Conservation (phyloP, 2,329 filamentous ascomycete genomes). For the Arthrobotrys iridis region DNA sequence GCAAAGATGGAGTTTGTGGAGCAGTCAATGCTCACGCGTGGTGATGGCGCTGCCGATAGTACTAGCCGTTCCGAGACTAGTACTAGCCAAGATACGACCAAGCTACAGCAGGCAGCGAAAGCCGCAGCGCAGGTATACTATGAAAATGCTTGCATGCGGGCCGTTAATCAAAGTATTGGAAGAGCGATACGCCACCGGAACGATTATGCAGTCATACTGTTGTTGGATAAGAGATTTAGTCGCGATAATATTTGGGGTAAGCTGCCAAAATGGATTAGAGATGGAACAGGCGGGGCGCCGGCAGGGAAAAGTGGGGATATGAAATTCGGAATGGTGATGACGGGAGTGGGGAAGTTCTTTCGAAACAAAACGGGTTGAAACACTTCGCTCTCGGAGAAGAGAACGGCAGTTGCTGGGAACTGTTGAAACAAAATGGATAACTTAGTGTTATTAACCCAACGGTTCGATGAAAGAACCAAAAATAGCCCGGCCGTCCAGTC, state of each 20-base stretch:
- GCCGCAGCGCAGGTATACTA: slow-evolving; percentile 60
- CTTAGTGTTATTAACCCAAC: neutral
- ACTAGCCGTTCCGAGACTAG: neutral
- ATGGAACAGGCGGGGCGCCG: slow-evolving; percentile 67
- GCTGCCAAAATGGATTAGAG: slow-evolving; percentile 87
- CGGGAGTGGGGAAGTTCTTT: slow-evolving; percentile 69
- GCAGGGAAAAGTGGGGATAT: slow-evolving; percentile 8
- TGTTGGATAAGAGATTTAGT: slow-evolving; percentile 84
- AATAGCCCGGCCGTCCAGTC: neutral
- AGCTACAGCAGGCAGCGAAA: slow-evolving; percentile 61
- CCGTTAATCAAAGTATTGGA: slow-evolving; percentile 96
- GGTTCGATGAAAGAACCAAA: neutral
- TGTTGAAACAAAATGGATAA: slow-evolving; percentile 1
- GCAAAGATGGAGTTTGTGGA: slow-evolving; percentile 90
- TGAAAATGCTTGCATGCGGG: slow-evolving; percentile 84
- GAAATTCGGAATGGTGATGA: slow-evolving; percentile 69
- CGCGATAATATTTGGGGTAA: slow-evolving; percentile 77
- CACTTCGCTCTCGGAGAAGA: neutral
- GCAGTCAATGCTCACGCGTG: slow-evolving; percentile 64
- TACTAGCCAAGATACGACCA: slow-evolving; percentile 12
- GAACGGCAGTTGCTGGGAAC: slow-evolving; percentile 1
- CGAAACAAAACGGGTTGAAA: slow-evolving; percentile 63
- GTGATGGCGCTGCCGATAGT: slow-evolving; percentile 56
- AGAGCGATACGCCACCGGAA: slow-evolving; percentile 85
- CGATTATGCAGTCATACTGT: slow-evolving; percentile 89